A percentile compares a stretch with the other conserved stretches of the same genome.
phyloP scores from a whole-genome alignment of 805 yeast species.

The Pichia phayaonensis region DNA sequence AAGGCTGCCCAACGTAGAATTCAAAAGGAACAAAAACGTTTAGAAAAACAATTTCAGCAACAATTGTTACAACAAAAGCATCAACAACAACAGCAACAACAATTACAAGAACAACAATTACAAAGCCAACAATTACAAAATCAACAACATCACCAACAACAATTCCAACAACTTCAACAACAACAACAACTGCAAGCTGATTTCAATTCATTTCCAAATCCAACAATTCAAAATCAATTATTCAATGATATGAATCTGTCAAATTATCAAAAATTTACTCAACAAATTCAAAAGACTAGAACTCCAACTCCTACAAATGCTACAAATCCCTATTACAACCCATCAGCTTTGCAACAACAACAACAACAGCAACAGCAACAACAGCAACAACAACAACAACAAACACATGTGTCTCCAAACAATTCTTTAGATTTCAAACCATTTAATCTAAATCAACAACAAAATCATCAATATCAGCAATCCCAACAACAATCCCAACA shows the following conservation, averaged over 20 bases:
- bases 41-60: slow-evolving; percentile 11
- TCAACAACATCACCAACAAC: slow-evolving; percentile 2
- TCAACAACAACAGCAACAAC: slow-evolving; percentile 9
- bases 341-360: background rate
- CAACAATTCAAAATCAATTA: background rate
- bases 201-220: background rate
- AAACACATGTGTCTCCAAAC: background rate
- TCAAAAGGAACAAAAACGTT: slow-evolving; percentile 10
- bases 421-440: background rate
- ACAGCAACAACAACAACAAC: background rate
- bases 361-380: background rate
- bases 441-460: background rate
- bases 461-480: background rate
- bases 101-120: slow-evolving; percentile 6
- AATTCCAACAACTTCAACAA: slow-evolving; percentile 8
- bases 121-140: background rate
- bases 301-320: slow-evolving; percentile 3
- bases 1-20: slow-evolving; percentile 13
- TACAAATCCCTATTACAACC: slow-evolving; percentile 1
- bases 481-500: background rate
- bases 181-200: slow-evolving; percentile 12
- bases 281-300: slow-evolving; percentile 10
- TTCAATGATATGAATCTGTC: slow-evolving; percentile 8
- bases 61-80: slow-evolving; percentile 9
- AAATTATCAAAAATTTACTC: slow-evolving; percentile 10